Percentiles rank a stretch among this genome's conserved stretches.
Evolutionary conservation across 1,139 yeast species (phyloP).

Genomic region (Geotrichum phurueaensis): DNA sequence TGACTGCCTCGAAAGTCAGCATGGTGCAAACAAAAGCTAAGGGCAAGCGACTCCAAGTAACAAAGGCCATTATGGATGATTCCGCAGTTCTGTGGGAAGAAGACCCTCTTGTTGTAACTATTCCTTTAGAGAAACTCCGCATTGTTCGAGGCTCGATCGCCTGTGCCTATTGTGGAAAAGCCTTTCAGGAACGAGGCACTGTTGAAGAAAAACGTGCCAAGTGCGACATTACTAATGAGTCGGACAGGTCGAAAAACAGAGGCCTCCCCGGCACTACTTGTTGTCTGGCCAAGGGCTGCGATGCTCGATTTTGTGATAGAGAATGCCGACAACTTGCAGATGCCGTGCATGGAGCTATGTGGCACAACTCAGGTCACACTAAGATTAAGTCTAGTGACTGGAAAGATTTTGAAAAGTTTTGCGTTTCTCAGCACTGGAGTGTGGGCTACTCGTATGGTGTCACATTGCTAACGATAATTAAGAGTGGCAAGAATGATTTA

Average conservation of each 20-base stretch:
- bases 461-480: constrained; percentile 42
- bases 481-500: constrained; percentile 40
- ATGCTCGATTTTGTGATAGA: constrained; percentile 29
- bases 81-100: constrained; percentile 55
- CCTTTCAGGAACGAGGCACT: constrained; percentile 10
- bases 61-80: constrained; percentile 36
- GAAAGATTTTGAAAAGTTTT: constrained; percentile 52
- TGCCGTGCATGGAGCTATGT: constrained; percentile 46
- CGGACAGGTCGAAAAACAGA: background rate
- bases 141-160: constrained; percentile 44
- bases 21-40: constrained; percentile 38
- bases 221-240: background rate
- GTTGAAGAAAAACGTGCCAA: constrained; percentile 2
- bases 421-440: constrained; percentile 60
- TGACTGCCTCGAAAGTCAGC: constrained; percentile 36
- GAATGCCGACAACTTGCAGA: constrained; percentile 35
- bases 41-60: constrained; percentile 36
- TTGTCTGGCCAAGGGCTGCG: constrained; percentile 19
- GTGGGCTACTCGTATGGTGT: constrained; percentile 63
- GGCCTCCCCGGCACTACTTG: constrained; percentile 13
- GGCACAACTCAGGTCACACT: constrained; percentile 41
- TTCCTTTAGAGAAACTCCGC: constrained; percentile 63
- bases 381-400: constrained; percentile 47
- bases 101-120: constrained; percentile 58
- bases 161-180: constrained; percentile 58